Base-by-base conservation (phyloP, 768 basidiomycete genomes). In the Multifurca ochricompacta region DNA sequence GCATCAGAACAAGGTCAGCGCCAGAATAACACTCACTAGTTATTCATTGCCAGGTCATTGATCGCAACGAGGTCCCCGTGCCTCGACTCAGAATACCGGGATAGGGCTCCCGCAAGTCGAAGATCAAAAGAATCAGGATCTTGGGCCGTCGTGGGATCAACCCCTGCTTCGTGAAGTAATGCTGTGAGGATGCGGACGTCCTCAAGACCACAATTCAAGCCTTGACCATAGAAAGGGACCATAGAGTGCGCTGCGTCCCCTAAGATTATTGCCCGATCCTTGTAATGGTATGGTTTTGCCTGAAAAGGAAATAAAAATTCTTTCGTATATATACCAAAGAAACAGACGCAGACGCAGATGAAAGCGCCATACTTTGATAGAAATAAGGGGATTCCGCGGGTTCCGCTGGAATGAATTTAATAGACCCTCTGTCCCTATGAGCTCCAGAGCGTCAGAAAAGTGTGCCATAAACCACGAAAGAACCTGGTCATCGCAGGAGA, bases 221-320 rank as follows among this genome's bases (percentile, higher is more conserved):
- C 95, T 76, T 99, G 95, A 39, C 95, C 89, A 67, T 88, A 93
- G 73, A 93, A 94, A 59, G 95, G 94, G n/a, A 94, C 93, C 93
- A 98, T 97, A 39, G 91, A 87, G 70, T 99, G 95, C 10, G 92
- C 91, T 36, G 95, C 87, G 69, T 99, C 95, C 51, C 95, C 95
- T 46, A 99, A 71, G 51, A 98, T 79, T 35, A 98, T 77, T 59
- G 76, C 91, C 62, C 88, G 79, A 72, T 91, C 90, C 71, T 80
- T 78, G 75, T 91, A 91, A 70, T 96, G 91, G 70, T 93, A 94
- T 46, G 91, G 92, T 54, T 76, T 82, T 63, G 82, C 78, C 92
- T 94, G 60, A 35, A 34, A 51, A 36, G 28, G 37, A 9, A 36
- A 30, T 6, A 13, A 23, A 18, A 45, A 27, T 13, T 44, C 59